Conservation (phyloP, 129 eudicot species). For the Helianthus tuberosus region DNA sequence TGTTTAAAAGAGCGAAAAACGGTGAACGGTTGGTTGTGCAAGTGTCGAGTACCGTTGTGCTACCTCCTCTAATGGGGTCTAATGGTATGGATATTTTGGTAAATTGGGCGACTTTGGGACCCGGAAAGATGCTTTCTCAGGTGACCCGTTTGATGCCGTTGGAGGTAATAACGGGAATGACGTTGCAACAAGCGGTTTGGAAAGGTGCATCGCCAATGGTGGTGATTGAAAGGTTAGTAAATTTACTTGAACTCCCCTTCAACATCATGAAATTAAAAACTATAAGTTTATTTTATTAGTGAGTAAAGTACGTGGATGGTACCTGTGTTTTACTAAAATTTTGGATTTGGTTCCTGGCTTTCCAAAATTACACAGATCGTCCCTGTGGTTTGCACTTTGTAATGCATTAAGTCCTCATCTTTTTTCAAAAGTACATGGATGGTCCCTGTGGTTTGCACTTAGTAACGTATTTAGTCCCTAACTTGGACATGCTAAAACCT, state of each 20-base stretch:
- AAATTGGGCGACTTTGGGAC: conserved; percentile 57
- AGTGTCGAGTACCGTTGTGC: conserved; percentile 52
- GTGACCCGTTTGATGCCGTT: conserved; percentile 57
- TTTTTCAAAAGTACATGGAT: no score
- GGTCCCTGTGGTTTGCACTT: no score
- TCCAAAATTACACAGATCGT: no score
- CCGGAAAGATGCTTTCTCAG: conserved; percentile 50
- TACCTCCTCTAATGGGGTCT: conserved; percentile 61
- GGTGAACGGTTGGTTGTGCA: conserved; percentile 61
- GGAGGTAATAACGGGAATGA: conserved; percentile 64
- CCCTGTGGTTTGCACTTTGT: no score
- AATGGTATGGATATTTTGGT: conserved; percentile 49
- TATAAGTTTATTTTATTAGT: no score
- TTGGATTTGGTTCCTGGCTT: no score
- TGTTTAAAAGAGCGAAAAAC: conserved; percentile 55
- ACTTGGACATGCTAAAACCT: no score
- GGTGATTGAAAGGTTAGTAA: conserved; percentile 46
- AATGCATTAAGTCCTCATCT: no score
- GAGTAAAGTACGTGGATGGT: no score
- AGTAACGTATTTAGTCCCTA: no score
- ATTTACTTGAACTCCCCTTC: not conserved
- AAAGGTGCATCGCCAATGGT: conserved; percentile 38
- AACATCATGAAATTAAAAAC: conserved; percentile 7
- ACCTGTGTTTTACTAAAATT: no score
- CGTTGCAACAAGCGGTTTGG: conserved; percentile 48